A percentile compares a stretch with the other conserved stretches of the same genome.
phyloP scores from a whole-genome alignment of 2,329 filamentous ascomycete genomes.

The Parafenestella ontariensis region DNA sequence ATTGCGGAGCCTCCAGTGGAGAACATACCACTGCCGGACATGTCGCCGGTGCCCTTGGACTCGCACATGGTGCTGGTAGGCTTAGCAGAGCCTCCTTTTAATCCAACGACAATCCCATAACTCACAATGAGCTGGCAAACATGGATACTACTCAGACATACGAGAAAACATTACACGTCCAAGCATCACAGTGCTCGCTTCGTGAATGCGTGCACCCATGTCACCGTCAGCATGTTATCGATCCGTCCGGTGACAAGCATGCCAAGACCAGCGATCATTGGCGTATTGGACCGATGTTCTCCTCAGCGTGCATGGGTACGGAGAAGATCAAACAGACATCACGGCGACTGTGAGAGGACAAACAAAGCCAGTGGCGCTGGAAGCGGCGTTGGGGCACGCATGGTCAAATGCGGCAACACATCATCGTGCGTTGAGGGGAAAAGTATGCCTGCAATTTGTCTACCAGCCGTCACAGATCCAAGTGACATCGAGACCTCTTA shows the following conservation, averaged over 20 bases:
- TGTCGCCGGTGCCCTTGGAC: neutral
- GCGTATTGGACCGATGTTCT: slow-evolving; percentile 8
- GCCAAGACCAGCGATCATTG: slow-evolving; percentile 4
- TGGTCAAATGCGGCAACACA: neutral
- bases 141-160: neutral
- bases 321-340: neutral
- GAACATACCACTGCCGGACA: neutral
- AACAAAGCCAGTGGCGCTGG: slow-evolving; percentile 5
- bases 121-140: neutral
- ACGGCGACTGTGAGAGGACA: slow-evolving; percentile 1
- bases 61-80: neutral
- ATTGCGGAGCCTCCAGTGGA: neutral
- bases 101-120: neutral
- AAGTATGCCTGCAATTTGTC: neutral
- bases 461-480: neutral
- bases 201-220: neutral
- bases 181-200: neutral
- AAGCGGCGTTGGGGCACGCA: slow-evolving; percentile 1
- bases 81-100: neutral
- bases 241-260: slow-evolving; percentile 1
- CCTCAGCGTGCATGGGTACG: neutral
- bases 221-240: neutral
- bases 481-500: neutral
- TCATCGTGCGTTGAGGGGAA: neutral
- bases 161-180: neutral